Evolutionary conservation across 257 asterid species (phyloP).

Genomic region (Solanum tarapatanum): DNA sequence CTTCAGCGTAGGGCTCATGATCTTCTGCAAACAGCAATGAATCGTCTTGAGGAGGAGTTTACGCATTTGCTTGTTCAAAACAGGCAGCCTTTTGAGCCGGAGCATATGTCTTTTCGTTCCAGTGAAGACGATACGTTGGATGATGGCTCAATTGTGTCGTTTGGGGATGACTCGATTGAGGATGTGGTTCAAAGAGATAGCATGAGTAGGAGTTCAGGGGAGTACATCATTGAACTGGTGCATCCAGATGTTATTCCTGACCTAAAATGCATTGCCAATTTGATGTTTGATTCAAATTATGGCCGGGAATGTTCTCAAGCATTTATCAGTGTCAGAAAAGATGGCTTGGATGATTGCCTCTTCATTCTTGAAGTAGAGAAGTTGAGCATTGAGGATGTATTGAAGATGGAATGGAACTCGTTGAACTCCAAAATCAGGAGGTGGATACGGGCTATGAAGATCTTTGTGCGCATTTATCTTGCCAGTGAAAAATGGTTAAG

Average conservation of each 20-base stretch:
- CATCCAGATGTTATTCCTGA: slow-evolving; percentile 53
- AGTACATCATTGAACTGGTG: slow-evolving; percentile 50
- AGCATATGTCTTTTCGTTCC: slow-evolving; percentile 78
- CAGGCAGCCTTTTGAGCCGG: slow-evolving; percentile 79
- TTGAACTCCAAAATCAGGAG: slow-evolving; percentile 70
- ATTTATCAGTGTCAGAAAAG: slow-evolving; percentile 55
- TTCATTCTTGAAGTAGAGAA: slow-evolving; percentile 72
- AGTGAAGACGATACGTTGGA: slow-evolving; percentile 62
- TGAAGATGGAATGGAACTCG: slow-evolving; percentile 77
- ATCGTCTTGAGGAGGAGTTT: slow-evolving; percentile 90
- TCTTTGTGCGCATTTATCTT: slow-evolving; percentile 68
- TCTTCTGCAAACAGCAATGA: slow-evolving; percentile 75
- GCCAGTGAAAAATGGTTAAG: slow-evolving; percentile 63
- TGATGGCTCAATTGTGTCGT: slow-evolving; percentile 56
- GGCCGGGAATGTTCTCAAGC: slow-evolving; percentile 78
- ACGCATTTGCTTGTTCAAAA: slow-evolving; percentile 64
- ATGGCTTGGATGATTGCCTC: slow-evolving; percentile 84
- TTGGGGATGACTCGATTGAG: slow-evolving; percentile 72
- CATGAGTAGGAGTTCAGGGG: slow-evolving; percentile 58
- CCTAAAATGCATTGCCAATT: slow-evolving; percentile 46
- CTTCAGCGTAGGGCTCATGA: slow-evolving; percentile 48
- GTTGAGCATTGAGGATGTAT: slow-evolving; percentile 71
- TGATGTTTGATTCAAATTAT: slow-evolving; percentile 74
- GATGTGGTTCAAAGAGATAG: slow-evolving; percentile 59
- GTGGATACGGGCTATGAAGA: slow-evolving; percentile 88